Evolutionary conservation across 768 basidiomycete species (phyloP).

Genomic region (Tulasnella sp.): DNA sequence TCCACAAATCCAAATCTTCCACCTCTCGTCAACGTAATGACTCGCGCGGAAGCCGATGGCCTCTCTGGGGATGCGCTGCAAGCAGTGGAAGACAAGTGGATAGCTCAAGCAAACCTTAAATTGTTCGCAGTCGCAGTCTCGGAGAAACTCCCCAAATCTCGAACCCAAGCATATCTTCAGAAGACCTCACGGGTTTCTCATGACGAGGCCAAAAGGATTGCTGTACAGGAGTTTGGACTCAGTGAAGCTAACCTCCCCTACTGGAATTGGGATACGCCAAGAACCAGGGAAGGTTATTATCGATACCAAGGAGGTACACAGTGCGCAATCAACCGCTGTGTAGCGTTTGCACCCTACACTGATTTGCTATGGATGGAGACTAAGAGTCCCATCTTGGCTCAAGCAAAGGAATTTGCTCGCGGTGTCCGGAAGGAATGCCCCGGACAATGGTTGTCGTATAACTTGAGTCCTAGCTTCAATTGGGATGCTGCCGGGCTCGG

Average conservation of each 20-base stretch:
- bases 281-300: slow-evolving; percentile 94
- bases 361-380: slow-evolving; percentile 96
- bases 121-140: slow-evolving; percentile 65
- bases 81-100: slow-evolving; percentile 81
- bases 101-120: slow-evolving; percentile 57
- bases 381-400: slow-evolving; percentile 79
- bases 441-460: slow-evolving; percentile 92
- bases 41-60: slow-evolving; percentile 68
- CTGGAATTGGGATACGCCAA: slow-evolving; percentile 92
- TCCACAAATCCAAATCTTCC: slow-evolving; percentile 57
- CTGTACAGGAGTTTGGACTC: slow-evolving; percentile 66
- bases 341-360: slow-evolving; percentile 89
- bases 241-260: slow-evolving; percentile 44
- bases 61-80: slow-evolving; percentile 71
- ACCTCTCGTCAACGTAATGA: slow-evolving; percentile 70
- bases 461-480: slow-evolving; percentile 86
- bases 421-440: slow-evolving; percentile 76
- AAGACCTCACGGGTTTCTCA: slow-evolving; percentile 58
- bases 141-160: slow-evolving; percentile 21
- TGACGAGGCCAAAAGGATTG: slow-evolving; percentile 54
- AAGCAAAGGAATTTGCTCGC: slow-evolving; percentile 82
- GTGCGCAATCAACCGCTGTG: slow-evolving; percentile 81
- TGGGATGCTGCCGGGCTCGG: slow-evolving; percentile 89
- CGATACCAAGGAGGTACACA: slow-evolving; percentile 94
- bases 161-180: slow-evolving; percentile 43